Base-by-base conservation (phyloP, 345 rosid genomes). In the Eucalyptus erythrocorys region DNA sequence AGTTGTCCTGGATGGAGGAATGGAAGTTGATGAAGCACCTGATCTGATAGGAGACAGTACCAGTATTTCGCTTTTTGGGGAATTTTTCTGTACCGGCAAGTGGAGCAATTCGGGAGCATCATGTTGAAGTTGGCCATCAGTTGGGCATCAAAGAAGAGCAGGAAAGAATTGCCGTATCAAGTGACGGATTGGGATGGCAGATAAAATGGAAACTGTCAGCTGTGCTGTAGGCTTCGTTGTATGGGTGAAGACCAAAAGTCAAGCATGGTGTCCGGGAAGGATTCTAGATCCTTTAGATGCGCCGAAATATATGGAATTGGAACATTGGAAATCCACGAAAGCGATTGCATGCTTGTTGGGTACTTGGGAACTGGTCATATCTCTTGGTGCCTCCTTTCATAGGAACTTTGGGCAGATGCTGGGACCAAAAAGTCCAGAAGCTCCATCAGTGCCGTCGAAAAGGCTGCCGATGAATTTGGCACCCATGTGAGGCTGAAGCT, bases 201-300 rank as follows among this genome's bases (percentile, higher is more conserved):
- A 51, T 0, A 51, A 51, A 51, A 55, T 80, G 71, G 89, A 91
- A 51, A 45, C 80, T 86, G 91, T 88, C 90, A 90, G 88, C 88
- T 91, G 93, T 88, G 59, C 86, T 79, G 93, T 90, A 27, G 97
- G 98, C 68, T 97, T 96, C 92, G 89, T 95, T 76, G 99, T 97
- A 15, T 97, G 98, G 99, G 92, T 92, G 84, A 94, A 92, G 91
- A 92, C 92, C 45, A 95, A 92, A 88, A 92, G 88, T 88, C 91
- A 90, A 68, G 93, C 91, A 85, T 96, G 99, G 99, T 94, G 96
- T 98, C 98, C 97, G 3, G 99, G 97, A 87, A 96, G 93, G 94
- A 90, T 96, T 49, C 87, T 89, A 49, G 92, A 92, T 94, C 92
- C 94, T 82, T 87, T 85, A 80, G 88, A 90, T 87, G 92, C 89